Evolutionary conservation across 75 land plant genomes (phyloP).

Genomic region (Ceratopteris richardii): DNA sequence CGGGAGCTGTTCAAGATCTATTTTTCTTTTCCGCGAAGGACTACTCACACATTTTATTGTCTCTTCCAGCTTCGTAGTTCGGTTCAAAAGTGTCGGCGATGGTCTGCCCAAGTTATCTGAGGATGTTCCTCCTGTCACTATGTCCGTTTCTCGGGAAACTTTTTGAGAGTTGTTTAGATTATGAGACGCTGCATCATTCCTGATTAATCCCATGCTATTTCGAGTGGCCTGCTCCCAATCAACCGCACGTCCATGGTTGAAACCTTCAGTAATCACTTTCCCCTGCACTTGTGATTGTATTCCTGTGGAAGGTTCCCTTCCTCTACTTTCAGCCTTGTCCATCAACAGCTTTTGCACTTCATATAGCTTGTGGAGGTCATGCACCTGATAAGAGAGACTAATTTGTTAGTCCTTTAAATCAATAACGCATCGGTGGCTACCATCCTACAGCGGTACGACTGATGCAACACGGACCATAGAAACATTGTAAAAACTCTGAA

Average conservation of each 20-base stretch:
- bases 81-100: neutral
- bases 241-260: neutral
- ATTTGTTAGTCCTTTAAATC: neutral
- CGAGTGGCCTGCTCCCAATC: neutral
- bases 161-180: neutral
- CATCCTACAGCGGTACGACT: too few species aligned
- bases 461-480: too few species aligned
- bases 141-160: neutral
- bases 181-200: neutral
- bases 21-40: neutral
- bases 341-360: conserved; percentile 3
- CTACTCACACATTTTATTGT: neutral
- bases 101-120: neutral
- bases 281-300: neutral
- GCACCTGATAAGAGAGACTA: neutral
- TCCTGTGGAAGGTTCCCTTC: too few species aligned
- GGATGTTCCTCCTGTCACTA: neutral
- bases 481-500: neutral
- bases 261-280: neutral
- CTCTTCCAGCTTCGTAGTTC: neutral
- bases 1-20: conserved; percentile 3
- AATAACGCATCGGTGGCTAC: too few species aligned
- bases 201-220: neutral
- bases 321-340: neutral
- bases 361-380: conserved; percentile 9